Evolutionary conservation across 1,284 basidiomycete species (phyloP).

Genomic region (Ustilago bromivora): DNA sequence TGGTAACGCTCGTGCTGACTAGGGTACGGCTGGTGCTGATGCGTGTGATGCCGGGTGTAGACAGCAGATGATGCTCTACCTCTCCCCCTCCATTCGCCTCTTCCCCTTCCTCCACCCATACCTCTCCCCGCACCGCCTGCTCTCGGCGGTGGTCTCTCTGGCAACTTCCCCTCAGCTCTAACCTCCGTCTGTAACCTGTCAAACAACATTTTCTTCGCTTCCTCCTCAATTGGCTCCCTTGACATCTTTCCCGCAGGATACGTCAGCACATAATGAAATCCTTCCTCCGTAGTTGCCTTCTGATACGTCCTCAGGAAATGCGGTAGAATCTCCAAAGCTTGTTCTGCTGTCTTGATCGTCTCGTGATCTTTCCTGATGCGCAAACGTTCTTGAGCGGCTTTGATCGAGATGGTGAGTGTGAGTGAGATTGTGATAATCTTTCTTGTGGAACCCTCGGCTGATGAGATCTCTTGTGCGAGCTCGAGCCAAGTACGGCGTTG

Average conservation of each 20-base stretch:
- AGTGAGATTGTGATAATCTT: constrained; percentile 38
- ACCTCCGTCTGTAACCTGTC: constrained; percentile 14
- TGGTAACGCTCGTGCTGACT: not conserved
- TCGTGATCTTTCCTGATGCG: constrained; percentile 34
- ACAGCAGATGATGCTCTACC: constrained; percentile 25
- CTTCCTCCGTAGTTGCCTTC: constrained; percentile 35
- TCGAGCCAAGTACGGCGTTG: constrained; percentile 50
- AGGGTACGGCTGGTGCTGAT: constrained; percentile 22
- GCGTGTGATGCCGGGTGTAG: constrained; percentile 24
- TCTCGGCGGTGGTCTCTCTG: constrained; percentile 28
- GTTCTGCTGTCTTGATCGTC: constrained; percentile 37
- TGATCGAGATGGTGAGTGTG: constrained; percentile 38
- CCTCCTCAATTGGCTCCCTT: constrained; percentile 17
- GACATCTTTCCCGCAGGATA: constrained; percentile 29
- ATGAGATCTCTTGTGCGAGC: constrained; percentile 22
- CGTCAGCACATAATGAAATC: constrained; percentile 36
- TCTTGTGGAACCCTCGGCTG: not conserved
- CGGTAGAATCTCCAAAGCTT: constrained; percentile 35
- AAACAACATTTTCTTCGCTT: constrained; percentile 29
- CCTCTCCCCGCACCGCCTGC: constrained; percentile 18
- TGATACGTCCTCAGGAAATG: constrained; percentile 41
- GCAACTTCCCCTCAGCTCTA: constrained; percentile 28
- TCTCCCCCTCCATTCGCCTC: constrained; percentile 16
- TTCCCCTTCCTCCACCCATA: constrained; percentile 11
- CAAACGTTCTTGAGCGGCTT: constrained; percentile 28